Base-by-base conservation (phyloP, 2,329 filamentous ascomycete species). In the Elsinoe ampelina region DNA sequence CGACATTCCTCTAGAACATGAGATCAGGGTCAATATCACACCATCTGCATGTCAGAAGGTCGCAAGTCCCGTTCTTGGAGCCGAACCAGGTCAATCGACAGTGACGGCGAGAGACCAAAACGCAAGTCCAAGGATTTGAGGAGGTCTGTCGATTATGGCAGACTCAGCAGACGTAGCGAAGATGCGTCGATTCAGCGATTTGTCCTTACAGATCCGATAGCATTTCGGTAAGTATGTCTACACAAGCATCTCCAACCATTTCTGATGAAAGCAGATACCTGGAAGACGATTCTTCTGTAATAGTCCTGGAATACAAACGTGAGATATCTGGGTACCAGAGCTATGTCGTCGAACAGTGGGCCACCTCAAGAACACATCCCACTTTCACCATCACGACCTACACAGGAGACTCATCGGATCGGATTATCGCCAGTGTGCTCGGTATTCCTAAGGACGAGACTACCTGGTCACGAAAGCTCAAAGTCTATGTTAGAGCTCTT, bases 311-410 rank as follows among this genome's bases (percentile, higher is more conserved):
- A 63, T 84, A 86, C 55, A 82, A 83, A 57, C 78, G 80, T 51
- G 75, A 80, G 51, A 78, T 98, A 5, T 75, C 81, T 59, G 92
- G 92, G 62, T 97, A 96, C 72, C 91, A 97, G 70, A 78, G 92
- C 60, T 97, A 97, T 71, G 74, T 97, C 13, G 89, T 97, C 62
- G 93, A 97, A 70, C 93, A 98, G 77, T 98, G 93, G 93, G 89
- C 89, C 5, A 96, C 91, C 71, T 96, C 92, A 11, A 83, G 93
- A 54, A 80, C 84, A 57, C 89, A 95, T 60, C 92, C 92, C 0
- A 96, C 92, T 13, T 87, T 95, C 61, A 82, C 95, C 51, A 95
- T 97, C 62, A 87, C 87, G 41, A 95, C 91, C 2, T 96, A 93
- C 67, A 97, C 92, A 0, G 93, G 92, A 56, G 90, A 96, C 64